These are phyloP conservation scores for Crithidia expoeki DNA, from an alignment of 208 protist species.

Conservation along the genomic window DNA sequence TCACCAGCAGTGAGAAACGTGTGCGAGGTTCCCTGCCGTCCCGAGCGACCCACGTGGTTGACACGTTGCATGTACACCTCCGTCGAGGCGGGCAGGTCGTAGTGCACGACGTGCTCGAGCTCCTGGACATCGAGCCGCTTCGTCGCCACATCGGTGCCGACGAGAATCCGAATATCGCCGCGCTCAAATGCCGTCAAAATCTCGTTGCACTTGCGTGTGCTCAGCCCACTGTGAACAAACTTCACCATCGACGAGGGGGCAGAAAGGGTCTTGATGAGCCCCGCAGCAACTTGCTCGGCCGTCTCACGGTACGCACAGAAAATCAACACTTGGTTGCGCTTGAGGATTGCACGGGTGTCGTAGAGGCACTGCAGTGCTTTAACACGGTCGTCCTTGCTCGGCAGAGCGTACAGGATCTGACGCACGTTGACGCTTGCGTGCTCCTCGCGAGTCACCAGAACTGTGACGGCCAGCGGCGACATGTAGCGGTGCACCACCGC, in stretches of 20 bases:
- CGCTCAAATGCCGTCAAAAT: constrained; percentile 81
- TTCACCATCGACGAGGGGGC: constrained; percentile 63
- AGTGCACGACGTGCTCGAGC: constrained; percentile 96
- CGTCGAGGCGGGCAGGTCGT: constrained; percentile 94
- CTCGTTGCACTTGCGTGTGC: constrained; percentile 60
- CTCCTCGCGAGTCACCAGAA: constrained; percentile 73
- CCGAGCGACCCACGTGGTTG: constrained; percentile 96
- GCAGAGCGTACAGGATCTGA: constrained; percentile 63
- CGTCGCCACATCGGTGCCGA: constrained; percentile 96
- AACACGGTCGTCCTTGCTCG: constrained; percentile 52
- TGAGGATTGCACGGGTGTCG: constrained; percentile 61
- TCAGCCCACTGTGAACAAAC: constrained; percentile 94
- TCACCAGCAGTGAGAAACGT: constrained; percentile 91
- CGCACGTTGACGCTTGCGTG: constrained; percentile 58
- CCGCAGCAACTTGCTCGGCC: constrained; percentile 53
- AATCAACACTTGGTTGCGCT: constrained; percentile 78
- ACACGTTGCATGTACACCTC: constrained; percentile 98
- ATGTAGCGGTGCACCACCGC: constrained; percentile 76
- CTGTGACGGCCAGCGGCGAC: constrained; percentile 57
- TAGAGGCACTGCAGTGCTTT: constrained; percentile 62
- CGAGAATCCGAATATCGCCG: constrained; percentile 88
- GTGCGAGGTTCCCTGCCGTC: constrained; percentile 92
- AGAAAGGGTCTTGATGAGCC: constrained; percentile 52
- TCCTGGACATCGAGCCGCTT: constrained; percentile 94
- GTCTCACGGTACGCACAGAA: constrained; percentile 74